Conservation (phyloP, 1,284 basidiomycete genomes). For the Spongiforma sp. region DNA sequence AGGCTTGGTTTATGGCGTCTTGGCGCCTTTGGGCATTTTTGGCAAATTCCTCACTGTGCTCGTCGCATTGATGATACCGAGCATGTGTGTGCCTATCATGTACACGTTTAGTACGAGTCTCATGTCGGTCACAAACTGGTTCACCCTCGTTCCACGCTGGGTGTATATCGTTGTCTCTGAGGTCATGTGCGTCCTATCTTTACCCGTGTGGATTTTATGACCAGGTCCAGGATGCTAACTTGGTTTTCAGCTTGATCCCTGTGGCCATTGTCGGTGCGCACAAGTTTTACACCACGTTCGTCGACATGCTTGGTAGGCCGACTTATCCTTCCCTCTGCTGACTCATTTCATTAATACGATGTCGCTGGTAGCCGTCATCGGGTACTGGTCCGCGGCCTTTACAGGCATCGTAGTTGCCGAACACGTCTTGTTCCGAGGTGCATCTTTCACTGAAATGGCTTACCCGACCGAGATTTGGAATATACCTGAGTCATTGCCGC, state of each 20-base stretch:
- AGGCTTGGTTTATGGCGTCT: slow-evolving; percentile 61
- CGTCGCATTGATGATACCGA: slow-evolving; percentile 53
- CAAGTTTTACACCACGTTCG: slow-evolving; percentile 60
- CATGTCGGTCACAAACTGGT: slow-evolving; percentile 60
- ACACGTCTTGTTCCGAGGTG: slow-evolving; percentile 58
- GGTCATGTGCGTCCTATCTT: slow-evolving; percentile 55
- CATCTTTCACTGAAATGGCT: slow-evolving; percentile 34
- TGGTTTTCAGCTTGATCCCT: slow-evolving; percentile 55
- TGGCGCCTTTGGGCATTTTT: slow-evolving; percentile 57
- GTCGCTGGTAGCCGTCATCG: slow-evolving; percentile 47
- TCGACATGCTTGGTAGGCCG: slow-evolving; percentile 55
- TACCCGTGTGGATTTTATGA: neutral
- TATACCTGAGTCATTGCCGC: slow-evolving; percentile 27
- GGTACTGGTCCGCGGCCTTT: slow-evolving; percentile 67
- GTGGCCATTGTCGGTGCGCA: slow-evolving; percentile 62
- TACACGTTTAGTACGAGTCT: slow-evolving; percentile 79
- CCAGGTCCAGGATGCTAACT: neutral
- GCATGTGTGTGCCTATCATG: slow-evolving; percentile 72
- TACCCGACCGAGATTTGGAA: slow-evolving; percentile 33
- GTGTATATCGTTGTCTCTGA: slow-evolving; percentile 73
- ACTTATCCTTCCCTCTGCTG: neutral
- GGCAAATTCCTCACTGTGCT: slow-evolving; percentile 57
- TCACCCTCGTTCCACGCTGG: slow-evolving; percentile 70
- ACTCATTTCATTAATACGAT: slow-evolving; percentile 8
- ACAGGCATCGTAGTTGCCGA: slow-evolving; percentile 59